Percentiles rank a stretch among this genome's conserved stretches.
These are phyloP conservation scores for Boletus subparvulus DNA, from an alignment of 768 basidiomycete genomes.

Conservation along the genomic window DNA sequence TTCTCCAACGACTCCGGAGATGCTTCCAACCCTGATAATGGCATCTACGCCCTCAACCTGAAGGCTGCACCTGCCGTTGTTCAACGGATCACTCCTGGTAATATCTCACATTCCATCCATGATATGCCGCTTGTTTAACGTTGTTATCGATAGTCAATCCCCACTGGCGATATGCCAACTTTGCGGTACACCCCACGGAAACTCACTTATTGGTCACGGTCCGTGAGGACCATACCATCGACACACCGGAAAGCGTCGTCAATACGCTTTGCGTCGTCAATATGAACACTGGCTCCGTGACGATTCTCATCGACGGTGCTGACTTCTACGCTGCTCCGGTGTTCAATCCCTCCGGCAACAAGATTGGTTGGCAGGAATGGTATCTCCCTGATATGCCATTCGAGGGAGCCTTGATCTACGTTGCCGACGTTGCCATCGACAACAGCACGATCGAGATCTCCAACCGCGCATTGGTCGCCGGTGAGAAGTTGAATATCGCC, in stretches of 20 bases:
- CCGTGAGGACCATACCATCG: slow-evolving; percentile 63
- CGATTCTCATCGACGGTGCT: slow-evolving; percentile 46
- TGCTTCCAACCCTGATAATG: slow-evolving; percentile 30
- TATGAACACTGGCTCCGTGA: slow-evolving; percentile 38
- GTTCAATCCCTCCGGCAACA: slow-evolving; percentile 55
- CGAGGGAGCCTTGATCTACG: slow-evolving; percentile 53
- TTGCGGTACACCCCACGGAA: slow-evolving; percentile 52
- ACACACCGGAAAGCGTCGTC: slow-evolving; percentile 38
- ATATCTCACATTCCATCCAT: neutral
- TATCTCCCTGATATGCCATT: slow-evolving; percentile 66
- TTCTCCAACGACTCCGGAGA: slow-evolving; percentile 51
- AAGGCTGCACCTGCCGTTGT: slow-evolving; percentile 28
- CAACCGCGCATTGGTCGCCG: slow-evolving; percentile 43
- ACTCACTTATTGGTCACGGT: slow-evolving; percentile 54
- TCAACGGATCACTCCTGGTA: slow-evolving; percentile 57
- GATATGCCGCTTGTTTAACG: neutral
- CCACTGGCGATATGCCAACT: slow-evolving; percentile 46
- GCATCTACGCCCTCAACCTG: slow-evolving; percentile 44
- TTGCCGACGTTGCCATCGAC: slow-evolving; percentile 40
- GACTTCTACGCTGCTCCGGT: slow-evolving; percentile 66
- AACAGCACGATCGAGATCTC: slow-evolving; percentile 31
- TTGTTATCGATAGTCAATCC: slow-evolving; percentile 15
- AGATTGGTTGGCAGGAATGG: slow-evolving; percentile 63
- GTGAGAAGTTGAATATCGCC: slow-evolving; percentile 40
- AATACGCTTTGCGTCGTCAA: slow-evolving; percentile 60